phyloP scores from a whole-genome alignment of 164 flowering plant genomes.

The Umbellularia californica region DNA sequence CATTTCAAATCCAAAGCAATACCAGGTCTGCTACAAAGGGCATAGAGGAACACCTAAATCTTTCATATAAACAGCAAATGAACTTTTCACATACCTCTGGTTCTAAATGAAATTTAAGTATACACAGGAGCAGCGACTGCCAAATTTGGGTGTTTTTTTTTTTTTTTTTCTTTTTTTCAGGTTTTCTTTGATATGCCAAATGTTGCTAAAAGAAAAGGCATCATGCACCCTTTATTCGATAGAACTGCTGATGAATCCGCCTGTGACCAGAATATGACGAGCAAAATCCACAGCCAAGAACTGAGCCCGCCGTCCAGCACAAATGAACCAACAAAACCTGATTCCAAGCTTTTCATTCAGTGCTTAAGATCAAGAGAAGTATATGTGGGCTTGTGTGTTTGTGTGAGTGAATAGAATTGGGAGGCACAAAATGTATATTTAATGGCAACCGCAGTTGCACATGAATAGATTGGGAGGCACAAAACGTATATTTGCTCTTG shows the following conservation, averaged over 20 bases:
- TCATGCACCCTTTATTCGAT: background rate
- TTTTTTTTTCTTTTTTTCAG: background rate
- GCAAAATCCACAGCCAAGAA: background rate
- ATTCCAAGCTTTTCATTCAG: background rate
- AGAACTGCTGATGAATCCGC: background rate
- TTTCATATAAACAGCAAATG: background rate
- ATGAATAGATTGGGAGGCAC: too few species aligned
- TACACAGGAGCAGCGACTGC: background rate
- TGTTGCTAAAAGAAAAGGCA: slow-evolving; percentile 3
- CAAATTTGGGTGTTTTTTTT: background rate
- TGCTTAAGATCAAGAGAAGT: background rate
- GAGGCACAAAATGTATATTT: too few species aligned
- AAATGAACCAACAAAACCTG: background rate
- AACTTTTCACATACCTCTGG: background rate
- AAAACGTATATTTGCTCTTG: too few species aligned
- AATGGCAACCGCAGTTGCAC: too few species aligned
- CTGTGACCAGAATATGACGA: background rate
- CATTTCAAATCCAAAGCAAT: too few species aligned
- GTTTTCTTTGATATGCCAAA: background rate
- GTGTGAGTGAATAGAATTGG: too few species aligned
- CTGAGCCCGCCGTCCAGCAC: background rate
- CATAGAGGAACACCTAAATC: background rate
- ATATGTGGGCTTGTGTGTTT: too few species aligned
- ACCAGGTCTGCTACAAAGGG: background rate
- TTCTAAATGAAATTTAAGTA: background rate